phyloP scores from a whole-genome alignment of 2,329 filamentous ascomycete genomes.

The Ascochyta clinopodiicola region DNA sequence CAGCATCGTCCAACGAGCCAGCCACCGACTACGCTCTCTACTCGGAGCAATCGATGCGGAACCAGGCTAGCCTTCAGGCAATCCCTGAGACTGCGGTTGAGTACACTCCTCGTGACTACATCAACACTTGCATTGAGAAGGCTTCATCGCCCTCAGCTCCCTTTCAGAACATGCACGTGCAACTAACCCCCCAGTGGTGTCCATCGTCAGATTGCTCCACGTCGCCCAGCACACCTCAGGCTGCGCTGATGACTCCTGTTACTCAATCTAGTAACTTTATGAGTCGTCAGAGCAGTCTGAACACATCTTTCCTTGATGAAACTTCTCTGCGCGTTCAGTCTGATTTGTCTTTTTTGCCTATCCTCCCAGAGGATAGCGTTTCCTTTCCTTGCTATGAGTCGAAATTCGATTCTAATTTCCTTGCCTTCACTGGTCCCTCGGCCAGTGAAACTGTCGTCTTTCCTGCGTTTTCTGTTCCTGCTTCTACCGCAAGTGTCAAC shows the following conservation, averaged over 20 bases:
- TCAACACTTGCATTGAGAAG: conserved; percentile 40
- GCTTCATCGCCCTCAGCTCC: conserved; percentile 30
- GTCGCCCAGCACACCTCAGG: conserved; percentile 47
- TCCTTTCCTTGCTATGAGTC: conserved; percentile 46
- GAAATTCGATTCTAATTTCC: conserved; percentile 43
- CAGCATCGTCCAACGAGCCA: conserved; percentile 27
- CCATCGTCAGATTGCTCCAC: conserved; percentile 42
- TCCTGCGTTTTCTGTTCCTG: conserved; percentile 35
- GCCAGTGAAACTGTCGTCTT: conserved; percentile 48
- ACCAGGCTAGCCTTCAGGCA: conserved; percentile 31
- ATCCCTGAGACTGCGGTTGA: conserved; percentile 42
- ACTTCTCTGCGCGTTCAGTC: conserved; percentile 50
- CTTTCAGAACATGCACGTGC: conserved; percentile 30
- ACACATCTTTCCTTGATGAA: conserved; percentile 49
- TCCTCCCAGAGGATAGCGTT: conserved; percentile 47
- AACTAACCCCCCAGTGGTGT: conserved; percentile 46
- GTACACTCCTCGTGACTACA: conserved; percentile 48
- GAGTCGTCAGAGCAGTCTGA: conserved; percentile 56
- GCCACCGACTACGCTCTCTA: conserved; percentile 43
- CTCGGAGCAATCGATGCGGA: conserved; percentile 31
- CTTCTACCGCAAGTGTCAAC: conserved; percentile 37
- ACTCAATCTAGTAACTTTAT: conserved; percentile 49
- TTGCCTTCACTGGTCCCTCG: conserved; percentile 41
- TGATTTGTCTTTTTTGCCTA: conserved; percentile 45
- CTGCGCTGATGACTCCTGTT: conserved; percentile 48